Conservation (phyloP, 2,329 filamentous ascomycete species). For the Fusarium sp. region DNA sequence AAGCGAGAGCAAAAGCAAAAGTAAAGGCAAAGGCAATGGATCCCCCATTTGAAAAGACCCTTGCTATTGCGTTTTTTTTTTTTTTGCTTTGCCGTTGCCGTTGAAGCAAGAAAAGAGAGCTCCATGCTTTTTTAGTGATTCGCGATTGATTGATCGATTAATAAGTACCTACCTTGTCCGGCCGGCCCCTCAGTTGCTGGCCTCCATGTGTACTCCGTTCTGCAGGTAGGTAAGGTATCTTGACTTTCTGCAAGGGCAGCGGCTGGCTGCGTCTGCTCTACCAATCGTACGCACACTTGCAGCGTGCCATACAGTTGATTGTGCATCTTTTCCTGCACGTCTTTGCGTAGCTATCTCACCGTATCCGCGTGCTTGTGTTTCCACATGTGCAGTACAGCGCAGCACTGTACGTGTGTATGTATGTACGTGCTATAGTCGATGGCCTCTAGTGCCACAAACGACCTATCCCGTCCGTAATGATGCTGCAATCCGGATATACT, state of each 20-base stretch:
- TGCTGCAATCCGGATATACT: not conserved
- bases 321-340: conserved; percentile 33
- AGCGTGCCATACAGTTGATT: conserved; percentile 33
- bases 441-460: too few relatives aligned
- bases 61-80: conserved; percentile 19
- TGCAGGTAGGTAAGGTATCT: too few relatives aligned
- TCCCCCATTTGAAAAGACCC: conserved; percentile 15
- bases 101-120: conserved; percentile 2
- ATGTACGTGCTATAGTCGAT: too few relatives aligned
- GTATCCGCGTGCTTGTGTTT: conserved; percentile 40
- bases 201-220: conserved; percentile 12
- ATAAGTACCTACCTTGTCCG: not conserved
- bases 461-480: too few relatives aligned
- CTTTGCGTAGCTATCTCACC: conserved; percentile 19
- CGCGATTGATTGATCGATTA: conserved; percentile 10
- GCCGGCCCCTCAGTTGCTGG: conserved; percentile 20
- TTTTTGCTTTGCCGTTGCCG: conserved; percentile 2
- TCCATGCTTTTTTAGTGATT: conserved; percentile 5
- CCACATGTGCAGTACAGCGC: not conserved
- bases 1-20: not conserved
- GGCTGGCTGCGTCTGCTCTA: conserved; percentile 47
- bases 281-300: conserved; percentile 42
- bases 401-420: too few relatives aligned
- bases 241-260: conserved; percentile 46
- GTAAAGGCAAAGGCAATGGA: not conserved